Base-by-base conservation (phyloP, 2,329 filamentous ascomycete genomes). In the Pseudogymnoascus verrucosus region DNA sequence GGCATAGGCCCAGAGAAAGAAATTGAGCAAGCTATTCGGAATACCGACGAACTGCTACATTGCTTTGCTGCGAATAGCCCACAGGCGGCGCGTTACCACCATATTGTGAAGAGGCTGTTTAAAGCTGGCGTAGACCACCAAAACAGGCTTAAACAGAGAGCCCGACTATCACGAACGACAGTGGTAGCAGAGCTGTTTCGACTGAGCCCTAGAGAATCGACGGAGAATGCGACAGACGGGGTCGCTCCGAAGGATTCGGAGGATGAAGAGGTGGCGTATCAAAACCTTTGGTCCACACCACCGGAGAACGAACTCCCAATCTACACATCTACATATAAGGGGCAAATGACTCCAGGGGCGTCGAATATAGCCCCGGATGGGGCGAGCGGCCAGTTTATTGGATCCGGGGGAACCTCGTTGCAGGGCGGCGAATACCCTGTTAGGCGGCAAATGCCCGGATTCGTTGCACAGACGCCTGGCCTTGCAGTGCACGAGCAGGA, bases 31-130 rank as follows among this genome's bases (percentile, higher is more conserved):
- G 59, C 63, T 19, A 61, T 64, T 28, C 21, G 39, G 21, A 34
- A 42, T 39, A 34, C 57, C 5, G 39, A 60, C 7, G 59, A 61
- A 11, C 23, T 61, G 14, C 59, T 64, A 8, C 34, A 64, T 12
- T 54, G 37, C 16, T 40, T 64, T 44, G 36, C 63, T 21, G 8
- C 34, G 21, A 31, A 42, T 28, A 64, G 59, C 37, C 63, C 63
- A n/a, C 63, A 64, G 57, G 63, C 63, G 5, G 59, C 47, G 11
- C 63, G 54, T 23, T 64, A 64, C 34, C 42, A 62, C 40, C 59
- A 57, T 44, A 51, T 64, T 36, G 28, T 64, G 12, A 62, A 40
- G 51, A 51, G 39, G 7, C 40, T 64, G 19, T 64, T 60, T n/a
- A 42, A 61, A 10, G 63, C 63, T 28, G 60, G 23, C n/a, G 11